Evolutionary conservation across 1,139 yeast species (phyloP).

Genomic region (Yamadazyma friedrichii): DNA sequence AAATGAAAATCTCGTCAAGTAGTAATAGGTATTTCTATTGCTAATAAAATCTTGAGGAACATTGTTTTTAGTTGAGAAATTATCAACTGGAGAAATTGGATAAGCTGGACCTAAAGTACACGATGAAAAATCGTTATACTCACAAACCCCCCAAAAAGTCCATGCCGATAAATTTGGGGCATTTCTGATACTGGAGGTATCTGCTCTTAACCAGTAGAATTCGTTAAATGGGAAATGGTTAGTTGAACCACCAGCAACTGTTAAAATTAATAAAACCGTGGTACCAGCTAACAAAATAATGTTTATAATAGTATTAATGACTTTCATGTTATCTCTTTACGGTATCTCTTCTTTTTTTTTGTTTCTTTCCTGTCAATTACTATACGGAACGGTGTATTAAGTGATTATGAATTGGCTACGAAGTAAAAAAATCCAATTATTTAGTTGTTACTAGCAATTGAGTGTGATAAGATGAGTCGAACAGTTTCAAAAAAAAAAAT

Average conservation of each 20-base stretch:
- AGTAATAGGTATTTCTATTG: conserved; percentile 61
- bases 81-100: conserved; percentile 72
- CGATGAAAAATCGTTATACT: conserved; percentile 41
- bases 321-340: conserved; percentile 28
- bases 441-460: too few relatives aligned
- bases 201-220: conserved; percentile 72
- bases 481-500: not conserved
- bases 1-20: conserved; percentile 69
- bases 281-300: conserved; percentile 50
- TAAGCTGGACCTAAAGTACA: conserved; percentile 52
- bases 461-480: too few relatives aligned
- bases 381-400: too few relatives aligned
- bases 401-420: too few relatives aligned
- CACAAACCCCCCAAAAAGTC: conserved; percentile 85
- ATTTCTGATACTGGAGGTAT: conserved; percentile 53
- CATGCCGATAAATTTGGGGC: conserved; percentile 62
- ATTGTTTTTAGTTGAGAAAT: conserved; percentile 50
- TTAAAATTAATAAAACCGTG: conserved; percentile 56
- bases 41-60: conserved; percentile 56
- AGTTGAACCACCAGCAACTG: conserved; percentile 66
- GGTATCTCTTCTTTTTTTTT: not conserved
- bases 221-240: conserved; percentile 58
- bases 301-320: conserved; percentile 34
- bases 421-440: too few relatives aligned
- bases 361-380: not conserved